Conservation (phyloP, 2,329 filamentous ascomycete genomes). For the Trichoderma harzianum region DNA sequence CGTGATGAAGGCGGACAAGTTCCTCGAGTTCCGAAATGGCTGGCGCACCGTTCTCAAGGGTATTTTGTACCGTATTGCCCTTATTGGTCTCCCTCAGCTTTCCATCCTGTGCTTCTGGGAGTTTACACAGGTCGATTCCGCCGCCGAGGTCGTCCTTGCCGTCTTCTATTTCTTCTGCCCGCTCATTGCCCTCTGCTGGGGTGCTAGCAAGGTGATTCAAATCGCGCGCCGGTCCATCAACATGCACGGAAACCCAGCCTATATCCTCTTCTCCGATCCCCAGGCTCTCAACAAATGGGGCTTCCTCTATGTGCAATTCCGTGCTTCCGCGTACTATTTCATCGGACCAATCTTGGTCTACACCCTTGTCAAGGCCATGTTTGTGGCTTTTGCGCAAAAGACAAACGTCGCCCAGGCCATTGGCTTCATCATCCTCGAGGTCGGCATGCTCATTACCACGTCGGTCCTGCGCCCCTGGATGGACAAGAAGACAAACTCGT, state of each 20-base stretch:
- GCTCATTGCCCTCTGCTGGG: constrained; percentile 75
- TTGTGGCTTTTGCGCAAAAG: constrained; percentile 74
- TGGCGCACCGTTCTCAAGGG: constrained; percentile 93
- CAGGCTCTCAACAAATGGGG: constrained; percentile 95
- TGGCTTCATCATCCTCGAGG: constrained; percentile 82
- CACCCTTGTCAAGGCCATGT: constrained; percentile 81
- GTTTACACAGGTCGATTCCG: constrained; percentile 79
- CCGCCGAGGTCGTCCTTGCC: constrained; percentile 80
- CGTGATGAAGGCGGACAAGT: constrained; percentile 80
- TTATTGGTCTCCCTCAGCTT: constrained; percentile 92
- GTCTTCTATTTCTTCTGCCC: constrained; percentile 86
- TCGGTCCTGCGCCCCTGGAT: constrained; percentile 89
- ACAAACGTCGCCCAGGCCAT: constrained; percentile 66
- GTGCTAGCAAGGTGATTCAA: constrained; percentile 81
- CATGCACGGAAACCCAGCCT: constrained; percentile 95
- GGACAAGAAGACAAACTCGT: constrained; percentile 97
- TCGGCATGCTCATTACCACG: constrained; percentile 70
- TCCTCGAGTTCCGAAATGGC: constrained; percentile 89
- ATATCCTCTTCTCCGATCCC: constrained; percentile 94
- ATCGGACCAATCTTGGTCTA: constrained; percentile 78
- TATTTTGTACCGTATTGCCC: constrained; percentile 83
- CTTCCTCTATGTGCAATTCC: constrained; percentile 95
- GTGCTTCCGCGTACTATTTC: constrained; percentile 93
- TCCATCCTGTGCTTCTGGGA: constrained; percentile 90
- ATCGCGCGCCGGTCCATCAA: constrained; percentile 83